Conservation (phyloP, 495 filamentous ascomycete species). For the Bathelium albidoporum region DNA sequence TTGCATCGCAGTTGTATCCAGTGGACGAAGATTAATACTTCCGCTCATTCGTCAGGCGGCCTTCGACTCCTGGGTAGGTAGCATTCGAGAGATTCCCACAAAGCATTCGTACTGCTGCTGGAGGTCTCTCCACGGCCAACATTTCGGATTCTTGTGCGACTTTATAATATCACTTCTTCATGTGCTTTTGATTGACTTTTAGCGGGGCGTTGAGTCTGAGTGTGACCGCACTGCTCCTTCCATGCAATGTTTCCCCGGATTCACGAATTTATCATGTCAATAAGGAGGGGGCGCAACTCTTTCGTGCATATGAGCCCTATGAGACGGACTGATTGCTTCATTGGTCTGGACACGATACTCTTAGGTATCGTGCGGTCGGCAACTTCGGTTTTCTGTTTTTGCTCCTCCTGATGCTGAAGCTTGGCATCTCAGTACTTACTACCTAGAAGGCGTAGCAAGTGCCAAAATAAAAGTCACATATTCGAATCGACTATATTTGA, state of each 20-base stretch:
- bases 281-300: background rate
- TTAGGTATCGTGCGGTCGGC: background rate
- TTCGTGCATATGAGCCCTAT: no score
- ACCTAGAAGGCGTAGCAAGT: no score
- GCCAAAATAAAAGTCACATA: no score
- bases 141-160: no score
- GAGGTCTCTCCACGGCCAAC: no score
- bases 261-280: background rate
- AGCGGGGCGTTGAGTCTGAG: constrained; percentile 1
- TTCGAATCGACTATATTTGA: no score
- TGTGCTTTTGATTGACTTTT: background rate
- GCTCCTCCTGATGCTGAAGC: no score
- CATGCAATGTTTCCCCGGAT: background rate
- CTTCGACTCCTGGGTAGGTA: background rate
- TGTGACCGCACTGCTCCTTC: background rate
- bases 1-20: constrained; percentile 56
- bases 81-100: no score
- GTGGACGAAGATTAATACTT: constrained; percentile 39
- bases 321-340: no score
- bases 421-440: no score
- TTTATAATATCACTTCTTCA: background rate
- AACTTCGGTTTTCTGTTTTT: no score
- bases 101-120: no score
- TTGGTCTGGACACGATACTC: background rate
- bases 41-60: background rate